These are phyloP conservation scores for Annona cherimola DNA, from an alignment of 164 flowering plant species.

Conservation along the genomic window DNA sequence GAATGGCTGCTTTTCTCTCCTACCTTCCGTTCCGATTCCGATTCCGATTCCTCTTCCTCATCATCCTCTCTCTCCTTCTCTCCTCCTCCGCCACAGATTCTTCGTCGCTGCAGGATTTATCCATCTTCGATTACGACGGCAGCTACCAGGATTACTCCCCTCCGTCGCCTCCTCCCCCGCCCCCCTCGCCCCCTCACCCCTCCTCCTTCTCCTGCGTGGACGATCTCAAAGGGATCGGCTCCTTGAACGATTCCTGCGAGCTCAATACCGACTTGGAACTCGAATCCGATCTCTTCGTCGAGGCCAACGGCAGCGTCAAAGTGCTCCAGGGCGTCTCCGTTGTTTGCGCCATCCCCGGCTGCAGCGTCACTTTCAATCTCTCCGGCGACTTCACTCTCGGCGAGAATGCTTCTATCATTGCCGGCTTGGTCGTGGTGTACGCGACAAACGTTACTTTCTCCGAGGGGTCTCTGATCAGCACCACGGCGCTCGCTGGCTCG, in stretches of 20 bases:
- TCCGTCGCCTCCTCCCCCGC: conserved; percentile 51
- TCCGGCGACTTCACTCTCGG: conserved; percentile 49
- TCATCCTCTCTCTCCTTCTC: conserved; percentile 5
- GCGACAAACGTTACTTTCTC: conserved; percentile 39
- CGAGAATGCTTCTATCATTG: conserved; percentile 31
- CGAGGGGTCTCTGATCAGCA: conserved; percentile 46
- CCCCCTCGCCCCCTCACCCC: conserved; percentile 37
- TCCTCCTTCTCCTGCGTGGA: conserved; percentile 46
- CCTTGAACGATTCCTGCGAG: conserved; percentile 48
- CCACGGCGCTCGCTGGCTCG: conserved; percentile 57
- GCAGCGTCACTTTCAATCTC: conserved; percentile 45
- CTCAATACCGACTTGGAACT: conserved; percentile 41
- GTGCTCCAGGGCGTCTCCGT: conserved; percentile 48
- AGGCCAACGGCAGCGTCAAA: conserved; percentile 53
- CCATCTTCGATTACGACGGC: conserved; percentile 21
- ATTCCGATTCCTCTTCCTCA: conserved; percentile 1
- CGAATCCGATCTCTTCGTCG: conserved; percentile 41
- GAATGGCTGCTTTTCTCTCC: not conserved
- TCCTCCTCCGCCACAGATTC: not conserved
- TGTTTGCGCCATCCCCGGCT: conserved; percentile 45
- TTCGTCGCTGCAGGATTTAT: conserved; percentile 18
- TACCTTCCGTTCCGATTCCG: no score
- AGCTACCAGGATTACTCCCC: conserved; percentile 40
- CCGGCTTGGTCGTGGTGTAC: conserved; percentile 40
- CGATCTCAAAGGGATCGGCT: conserved; percentile 58